Conservation (phyloP, 495 filamentous ascomycete species). For the Cryomyces minteri region DNA sequence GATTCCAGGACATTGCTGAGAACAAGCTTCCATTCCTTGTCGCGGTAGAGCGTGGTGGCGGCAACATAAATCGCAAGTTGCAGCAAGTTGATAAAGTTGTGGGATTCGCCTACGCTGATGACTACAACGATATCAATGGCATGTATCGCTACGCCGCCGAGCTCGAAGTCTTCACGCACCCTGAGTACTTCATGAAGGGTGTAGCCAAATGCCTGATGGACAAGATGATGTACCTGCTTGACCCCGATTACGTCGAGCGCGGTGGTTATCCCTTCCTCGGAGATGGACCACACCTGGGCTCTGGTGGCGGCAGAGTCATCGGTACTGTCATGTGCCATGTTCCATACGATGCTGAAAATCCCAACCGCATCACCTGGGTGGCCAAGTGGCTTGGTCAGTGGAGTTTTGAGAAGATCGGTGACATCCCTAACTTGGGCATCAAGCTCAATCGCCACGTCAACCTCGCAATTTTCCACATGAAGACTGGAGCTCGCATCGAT, state of each 20-base stretch:
- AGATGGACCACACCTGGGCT: conserved; percentile 5
- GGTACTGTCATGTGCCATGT: conserved; percentile 10
- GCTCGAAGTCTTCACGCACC: conserved; percentile 33
- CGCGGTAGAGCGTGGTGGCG: conserved; percentile 13
- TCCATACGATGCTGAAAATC: conserved; percentile 4
- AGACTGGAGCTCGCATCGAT: background rate
- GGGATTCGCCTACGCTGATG: conserved; percentile 34
- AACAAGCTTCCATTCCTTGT: conserved; percentile 19
- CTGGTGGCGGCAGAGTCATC: conserved; percentile 1
- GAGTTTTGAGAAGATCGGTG: conserved; percentile 10
- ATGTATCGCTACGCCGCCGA: conserved; percentile 28
- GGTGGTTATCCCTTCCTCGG: conserved; percentile 17
- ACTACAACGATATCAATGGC: conserved; percentile 15
- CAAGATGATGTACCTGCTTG: conserved; percentile 25
- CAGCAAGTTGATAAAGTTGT: conserved; percentile 21
- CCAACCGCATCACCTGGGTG: conserved; percentile 9
- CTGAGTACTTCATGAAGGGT: conserved; percentile 23
- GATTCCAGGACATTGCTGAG: conserved; percentile 14
- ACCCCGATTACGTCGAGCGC: conserved; percentile 11
- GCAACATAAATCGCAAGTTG: conserved; percentile 1
- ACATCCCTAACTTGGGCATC: conserved; percentile 4
- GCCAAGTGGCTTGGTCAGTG: conserved; percentile 8
- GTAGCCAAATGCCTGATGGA: conserved; percentile 39
- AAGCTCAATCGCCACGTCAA: conserved; percentile 3
- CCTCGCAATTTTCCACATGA: background rate